These are phyloP conservation scores for Oryza rufipogon DNA, from an alignment of 176 grass and related monocot species.

Conservation along the genomic window DNA sequence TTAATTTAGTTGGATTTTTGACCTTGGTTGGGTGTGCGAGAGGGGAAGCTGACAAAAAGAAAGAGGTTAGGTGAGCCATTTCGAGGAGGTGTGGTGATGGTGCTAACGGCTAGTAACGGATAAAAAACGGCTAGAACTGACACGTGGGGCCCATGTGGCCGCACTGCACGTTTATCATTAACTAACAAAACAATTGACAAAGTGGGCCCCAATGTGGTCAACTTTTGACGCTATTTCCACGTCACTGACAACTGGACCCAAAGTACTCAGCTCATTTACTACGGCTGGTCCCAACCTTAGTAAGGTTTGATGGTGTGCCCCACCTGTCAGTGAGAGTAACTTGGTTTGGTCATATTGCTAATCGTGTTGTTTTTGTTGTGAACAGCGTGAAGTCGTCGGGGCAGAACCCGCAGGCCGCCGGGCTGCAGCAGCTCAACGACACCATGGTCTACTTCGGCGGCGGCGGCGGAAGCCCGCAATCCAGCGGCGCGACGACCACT, in stretches of 20 bases:
- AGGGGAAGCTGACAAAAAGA: background rate
- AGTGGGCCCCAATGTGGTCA: background rate
- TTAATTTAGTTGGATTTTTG: background rate
- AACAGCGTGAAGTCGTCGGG: conserved; percentile 61
- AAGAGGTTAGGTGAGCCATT: background rate
- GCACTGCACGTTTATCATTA: background rate
- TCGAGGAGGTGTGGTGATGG: background rate
- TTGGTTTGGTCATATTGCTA: background rate
- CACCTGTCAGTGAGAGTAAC: background rate
- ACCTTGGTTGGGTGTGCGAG: background rate
- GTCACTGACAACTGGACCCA: background rate
- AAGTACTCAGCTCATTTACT: background rate
- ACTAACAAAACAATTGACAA: background rate
- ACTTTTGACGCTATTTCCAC: background rate
- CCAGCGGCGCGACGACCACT: background rate
- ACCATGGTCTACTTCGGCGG: conserved; percentile 58
- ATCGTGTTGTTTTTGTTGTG: background rate
- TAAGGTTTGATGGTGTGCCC: no score
- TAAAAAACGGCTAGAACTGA: conserved; percentile 24
- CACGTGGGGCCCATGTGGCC: background rate
- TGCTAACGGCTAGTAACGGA: background rate
- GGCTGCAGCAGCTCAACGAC: conserved; percentile 43
- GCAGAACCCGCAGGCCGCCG: conserved; percentile 46
- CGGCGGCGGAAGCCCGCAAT: background rate
- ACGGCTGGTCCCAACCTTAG: no score